phyloP scores from a whole-genome alignment of 2,329 filamentous ascomycete genomes.

The Fusarium algeriense region DNA sequence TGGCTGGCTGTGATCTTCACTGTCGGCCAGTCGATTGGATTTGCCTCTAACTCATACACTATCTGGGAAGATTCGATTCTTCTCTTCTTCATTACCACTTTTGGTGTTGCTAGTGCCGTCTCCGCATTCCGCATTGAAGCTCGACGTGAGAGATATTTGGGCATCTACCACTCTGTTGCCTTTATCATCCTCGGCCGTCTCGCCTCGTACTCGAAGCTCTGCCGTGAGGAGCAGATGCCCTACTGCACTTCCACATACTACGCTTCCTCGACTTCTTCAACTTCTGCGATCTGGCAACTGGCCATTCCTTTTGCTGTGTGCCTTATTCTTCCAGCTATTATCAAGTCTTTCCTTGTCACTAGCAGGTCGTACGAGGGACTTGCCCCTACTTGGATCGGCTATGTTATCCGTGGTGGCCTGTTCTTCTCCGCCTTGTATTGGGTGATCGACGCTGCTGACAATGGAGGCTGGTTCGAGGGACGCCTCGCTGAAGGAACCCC shows the following conservation, averaged over 20 bases:
- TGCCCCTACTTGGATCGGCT: slow-evolving; percentile 85
- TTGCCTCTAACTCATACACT: slow-evolving; percentile 97
- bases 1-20: slow-evolving; percentile 86
- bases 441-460: slow-evolving; percentile 89
- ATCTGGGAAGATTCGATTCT: slow-evolving; percentile 99
- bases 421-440: slow-evolving; percentile 85
- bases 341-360: slow-evolving; percentile 83
- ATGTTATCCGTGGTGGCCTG: slow-evolving; percentile 81
- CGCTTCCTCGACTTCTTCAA: slow-evolving; percentile 89
- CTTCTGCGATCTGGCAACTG: slow-evolving; percentile 91
- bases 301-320: slow-evolving; percentile 81
- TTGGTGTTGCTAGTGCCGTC: slow-evolving; percentile 80
- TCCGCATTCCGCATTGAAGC: slow-evolving; percentile 80
- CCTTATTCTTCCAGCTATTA: slow-evolving; percentile 76
- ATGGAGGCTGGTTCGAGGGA: slow-evolving; percentile 79
- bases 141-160: slow-evolving; percentile 76
- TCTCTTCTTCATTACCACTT: slow-evolving; percentile 89
- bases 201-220: slow-evolving; percentile 90
- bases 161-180: slow-evolving; percentile 84
- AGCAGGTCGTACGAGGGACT: slow-evolving; percentile 90
- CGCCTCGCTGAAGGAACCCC: slow-evolving; percentile 68
- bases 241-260: slow-evolving; percentile 97
- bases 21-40: slow-evolving; percentile 88
- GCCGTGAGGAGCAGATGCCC: slow-evolving; percentile 98
- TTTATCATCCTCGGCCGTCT: slow-evolving; percentile 84